Evolutionary conservation across 371 early-diverging fungal genomes (phyloP), one percentile per base, ranked within the genome.

Genomic region (Mucor piriformis): DNA sequence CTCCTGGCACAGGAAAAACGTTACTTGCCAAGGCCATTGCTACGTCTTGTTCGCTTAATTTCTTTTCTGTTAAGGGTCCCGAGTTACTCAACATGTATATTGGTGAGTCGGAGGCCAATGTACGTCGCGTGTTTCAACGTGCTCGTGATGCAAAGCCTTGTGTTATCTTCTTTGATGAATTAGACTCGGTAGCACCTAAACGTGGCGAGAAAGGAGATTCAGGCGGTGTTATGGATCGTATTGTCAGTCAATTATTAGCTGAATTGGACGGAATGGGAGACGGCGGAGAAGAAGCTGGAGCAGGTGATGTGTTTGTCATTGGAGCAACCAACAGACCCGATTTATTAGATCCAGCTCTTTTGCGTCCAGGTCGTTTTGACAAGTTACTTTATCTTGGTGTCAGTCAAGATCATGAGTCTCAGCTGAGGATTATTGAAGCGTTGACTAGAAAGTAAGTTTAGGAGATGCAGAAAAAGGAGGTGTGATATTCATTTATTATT

Each of bases 271-370:
- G 94, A 24, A 93, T 97, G 88, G 85, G 86, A 27, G 84, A 83
- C 50, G 74, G 79, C 47, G 63, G 66, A 15, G 66, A 70, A 37
- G 74, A 67, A 3, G 48, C 71, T 2, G 84, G 86, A 8, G 87
- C 83, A 1, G 86, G 84, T 6, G 90, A 95, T 64, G 99, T 99
- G n/a, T 99, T 99, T 88, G 99, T 99, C 6, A 98, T 99, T 73
- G 99, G 97, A 40, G 99, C 99, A 0, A 99, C 99, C 11, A 99
- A 99, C 73, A 83, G 99, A 59, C 98, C 99, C 0, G 99, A 99
- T 82, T 77, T 99, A 40, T 76, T 99, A 10, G 99, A 99, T 64
- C 92, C 95, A 12, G 99, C 99, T 10, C 53, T 63, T 18, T 47
- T 50, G 64, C 95, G 81, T 80, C 84, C 59, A 63, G 85, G 69